phyloP scores from a whole-genome alignment of 768 basidiomycete genomes.

The Pisolithus microcarpus region DNA sequence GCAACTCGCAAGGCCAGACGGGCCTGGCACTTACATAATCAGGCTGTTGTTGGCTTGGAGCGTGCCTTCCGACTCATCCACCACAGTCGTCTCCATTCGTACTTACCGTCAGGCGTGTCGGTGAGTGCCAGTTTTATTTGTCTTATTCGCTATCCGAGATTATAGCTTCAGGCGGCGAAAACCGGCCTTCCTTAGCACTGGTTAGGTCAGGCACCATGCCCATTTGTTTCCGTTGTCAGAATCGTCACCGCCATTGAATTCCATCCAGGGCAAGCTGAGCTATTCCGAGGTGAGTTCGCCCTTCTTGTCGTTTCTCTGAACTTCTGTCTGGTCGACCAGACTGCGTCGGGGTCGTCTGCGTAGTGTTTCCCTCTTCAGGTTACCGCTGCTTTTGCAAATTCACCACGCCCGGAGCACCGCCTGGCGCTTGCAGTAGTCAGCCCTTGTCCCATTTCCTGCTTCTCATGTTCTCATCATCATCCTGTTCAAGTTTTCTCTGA shows the following conservation, averaged over 20 bases:
- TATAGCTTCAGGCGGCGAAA: no score
- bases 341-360: no score
- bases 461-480: constrained; percentile 4
- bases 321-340: not conserved
- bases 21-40: no score
- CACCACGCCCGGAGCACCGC: not conserved
- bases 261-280: not conserved
- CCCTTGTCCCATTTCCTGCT: constrained; percentile 1
- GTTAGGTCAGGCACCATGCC: not conserved
- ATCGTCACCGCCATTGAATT: not conserved
- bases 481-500: constrained; percentile 4
- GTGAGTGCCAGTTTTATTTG: no score
- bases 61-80: no score
- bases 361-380: not conserved
- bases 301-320: not conserved
- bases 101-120: no score
- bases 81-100: no score
- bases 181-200: not conserved
- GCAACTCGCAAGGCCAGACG: no score
- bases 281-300: not conserved
- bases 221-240: not conserved
- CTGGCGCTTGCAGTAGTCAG: not conserved
- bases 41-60: no score
- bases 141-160: no score
- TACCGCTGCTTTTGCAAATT: not conserved